Conservation (phyloP, 352 stramenopile genomes). For the Globisporangium camurandrum region DNA sequence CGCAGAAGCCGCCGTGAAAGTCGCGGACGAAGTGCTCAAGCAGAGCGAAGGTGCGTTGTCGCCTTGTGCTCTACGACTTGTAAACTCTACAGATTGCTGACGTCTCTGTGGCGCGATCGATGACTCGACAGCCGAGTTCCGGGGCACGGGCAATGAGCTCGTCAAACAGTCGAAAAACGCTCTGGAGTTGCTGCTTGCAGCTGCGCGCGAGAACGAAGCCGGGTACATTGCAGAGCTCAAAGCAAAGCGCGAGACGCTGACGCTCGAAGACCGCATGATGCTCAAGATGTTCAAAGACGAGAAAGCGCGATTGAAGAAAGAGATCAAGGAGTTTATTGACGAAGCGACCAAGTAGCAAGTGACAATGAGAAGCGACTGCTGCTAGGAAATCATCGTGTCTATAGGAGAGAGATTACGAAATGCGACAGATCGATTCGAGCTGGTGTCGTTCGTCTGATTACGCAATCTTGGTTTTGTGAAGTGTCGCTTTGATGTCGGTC, state of each 20-base stretch:
- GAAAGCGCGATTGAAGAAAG: conserved; percentile 77
- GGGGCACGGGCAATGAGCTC: conserved; percentile 6
- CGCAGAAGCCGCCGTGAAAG: conserved; percentile 5
- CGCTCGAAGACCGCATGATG: conserved; percentile 75
- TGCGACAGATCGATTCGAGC: background rate
- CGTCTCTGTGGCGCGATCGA: conserved; percentile 13
- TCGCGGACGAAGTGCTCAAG: conserved; percentile 6
- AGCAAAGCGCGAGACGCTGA: conserved; percentile 30
- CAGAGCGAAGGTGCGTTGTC: conserved; percentile 18
- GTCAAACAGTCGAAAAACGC: conserved; percentile 56
- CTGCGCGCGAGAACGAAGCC: conserved; percentile 75
- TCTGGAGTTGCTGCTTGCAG: conserved; percentile 62
- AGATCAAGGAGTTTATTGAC: conserved; percentile 78
- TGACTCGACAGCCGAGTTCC: conserved; percentile 19
- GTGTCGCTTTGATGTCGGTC: background rate
- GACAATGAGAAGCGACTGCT: too few species aligned
- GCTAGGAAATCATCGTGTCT: too few species aligned
- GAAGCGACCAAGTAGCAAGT: conserved; percentile 43
- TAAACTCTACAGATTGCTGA: conserved; percentile 2
- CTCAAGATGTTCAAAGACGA: conserved; percentile 82
- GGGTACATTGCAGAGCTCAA: conserved; percentile 76
- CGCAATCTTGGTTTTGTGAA: conserved; percentile 31
- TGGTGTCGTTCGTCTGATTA: too few species aligned
- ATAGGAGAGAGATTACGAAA: background rate
- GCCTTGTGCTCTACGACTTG: background rate